Percentiles rank a stretch among this genome's conserved stretches.
Conservation (phyloP, 306 rosid genomes). For the Sicyos baderoa region DNA sequence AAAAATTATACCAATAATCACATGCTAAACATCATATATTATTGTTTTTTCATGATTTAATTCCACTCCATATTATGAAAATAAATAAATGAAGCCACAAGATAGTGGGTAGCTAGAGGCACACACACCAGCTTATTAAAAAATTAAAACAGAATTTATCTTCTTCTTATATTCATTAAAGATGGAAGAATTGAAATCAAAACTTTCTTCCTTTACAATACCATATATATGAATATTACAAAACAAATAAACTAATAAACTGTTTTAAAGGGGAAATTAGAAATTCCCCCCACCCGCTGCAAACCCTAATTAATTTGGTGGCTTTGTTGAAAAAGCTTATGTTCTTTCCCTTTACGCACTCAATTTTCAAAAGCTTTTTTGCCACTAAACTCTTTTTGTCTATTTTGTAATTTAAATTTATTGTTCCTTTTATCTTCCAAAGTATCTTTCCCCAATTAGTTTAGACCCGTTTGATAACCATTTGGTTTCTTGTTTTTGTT, state of each 20-base stretch:
- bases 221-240: too few relatives aligned
- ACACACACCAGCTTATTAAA: not conserved
- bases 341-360: not conserved
- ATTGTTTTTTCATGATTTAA: not conserved
- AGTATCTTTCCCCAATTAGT: not conserved
- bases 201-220: not conserved
- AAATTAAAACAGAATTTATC: not conserved
- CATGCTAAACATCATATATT: not conserved
- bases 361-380: not conserved
- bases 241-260: too few relatives aligned
- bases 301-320: not conserved
- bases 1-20: not conserved
- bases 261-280: too few relatives aligned
- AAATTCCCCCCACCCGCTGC: too few relatives aligned
- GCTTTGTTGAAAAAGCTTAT: conserved; percentile 4
- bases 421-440: not conserved
- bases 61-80: not conserved
- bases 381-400: not conserved
- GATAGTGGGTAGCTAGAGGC: conserved; percentile 7
- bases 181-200: not conserved
- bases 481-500: too few relatives aligned
- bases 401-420: not conserved
- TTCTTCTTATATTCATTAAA: not conserved
- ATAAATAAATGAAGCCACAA: not conserved
- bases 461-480: too few relatives aligned